Percentiles rank a stretch among this genome's conserved stretches.
Conservation (phyloP, 345 rosid genomes). For the Murraya paniculata region DNA sequence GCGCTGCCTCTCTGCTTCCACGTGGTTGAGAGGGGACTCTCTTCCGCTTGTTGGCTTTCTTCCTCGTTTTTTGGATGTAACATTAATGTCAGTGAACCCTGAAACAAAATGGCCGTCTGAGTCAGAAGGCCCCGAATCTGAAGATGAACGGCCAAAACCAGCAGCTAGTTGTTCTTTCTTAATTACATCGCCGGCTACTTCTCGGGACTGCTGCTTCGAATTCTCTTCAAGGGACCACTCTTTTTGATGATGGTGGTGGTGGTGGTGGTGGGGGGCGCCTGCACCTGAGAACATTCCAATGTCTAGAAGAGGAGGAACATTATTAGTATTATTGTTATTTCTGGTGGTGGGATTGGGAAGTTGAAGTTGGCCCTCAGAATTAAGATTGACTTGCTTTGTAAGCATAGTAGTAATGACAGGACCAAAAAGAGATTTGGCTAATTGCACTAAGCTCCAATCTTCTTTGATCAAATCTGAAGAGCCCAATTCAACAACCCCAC, state of each 20-base stretch:
- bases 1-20: constrained; percentile 82
- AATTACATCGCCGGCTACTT: neutral
- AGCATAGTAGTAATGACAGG: constrained; percentile 10
- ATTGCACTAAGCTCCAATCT: constrained; percentile 37
- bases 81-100: constrained; percentile 8
- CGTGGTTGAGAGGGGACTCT: constrained; percentile 52
- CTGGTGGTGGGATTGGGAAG: neutral
- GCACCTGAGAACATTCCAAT: constrained; percentile 18
- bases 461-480: constrained; percentile 35
- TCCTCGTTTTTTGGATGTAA: constrained; percentile 26
- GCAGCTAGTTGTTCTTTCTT: constrained; percentile 15
- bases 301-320: constrained; percentile 20
- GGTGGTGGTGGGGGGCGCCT: too few relatives aligned
- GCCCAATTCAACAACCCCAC: constrained; percentile 60
- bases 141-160: constrained; percentile 29
- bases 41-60: constrained; percentile 35
- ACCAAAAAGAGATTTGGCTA: constrained; percentile 36
- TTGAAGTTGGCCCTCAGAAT: constrained; percentile 5
- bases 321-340: neutral
- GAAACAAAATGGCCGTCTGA: constrained; percentile 24
- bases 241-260: constrained; percentile 2
- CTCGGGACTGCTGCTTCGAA: neutral
- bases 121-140: constrained; percentile 38
- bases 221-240: constrained; percentile 9
- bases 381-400: constrained; percentile 12